Base-by-base conservation (phyloP, 352 stramenopile species). In the Thalassiosira mediterranea region DNA sequence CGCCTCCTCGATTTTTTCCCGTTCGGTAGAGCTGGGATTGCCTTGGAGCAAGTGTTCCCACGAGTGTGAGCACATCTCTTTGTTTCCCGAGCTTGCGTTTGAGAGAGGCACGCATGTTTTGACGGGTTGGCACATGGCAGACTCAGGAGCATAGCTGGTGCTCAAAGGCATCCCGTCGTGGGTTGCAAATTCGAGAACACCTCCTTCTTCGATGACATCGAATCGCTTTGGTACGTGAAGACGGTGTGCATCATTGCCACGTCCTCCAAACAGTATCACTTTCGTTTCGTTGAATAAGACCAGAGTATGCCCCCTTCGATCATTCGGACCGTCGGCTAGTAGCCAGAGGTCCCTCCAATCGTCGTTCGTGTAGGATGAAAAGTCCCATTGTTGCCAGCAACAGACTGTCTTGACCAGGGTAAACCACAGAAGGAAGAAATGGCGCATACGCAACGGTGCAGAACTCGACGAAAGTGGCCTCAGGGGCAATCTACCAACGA, bases 251-350 rank as follows among this genome's bases (percentile, higher is more conserved):
- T 98, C 95, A 69, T 96, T 95, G 23, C 91, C 95, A 57, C 95
- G 88, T 2, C 95, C 96, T 1, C 96, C 96, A 72, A 98, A 98
- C 48, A 98, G 85, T 19, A 98, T 76, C 2, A 93, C 71, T 34
- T 72, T 87, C 37, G 81, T 95, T 47, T 79, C 32, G 38, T 88
- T 89, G 62, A 94, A 95, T 48, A 97, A 78, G n/a, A 92, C 86
- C 2, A 97, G 69, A 3, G 94, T 96, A 72, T 98, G 95, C 3
- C 95, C 94, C 49, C 90, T 80, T 17, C 95, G 83, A 31, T 84
- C 88, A 15, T 86, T 85, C 0, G 95, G 95, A 3, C 92, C 94
- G 3, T 72, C 48, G 26, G 49, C 63, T 0, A 68, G 52, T 84
- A 90, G 42, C 83, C 83, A 89, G 21, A 86, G 29, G 26, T 84